A percentile compares a stretch with the other conserved stretches of the same genome.
phyloP scores from a whole-genome alignment of 148 eudicot genomes.

The Chenopodium quinoa region DNA sequence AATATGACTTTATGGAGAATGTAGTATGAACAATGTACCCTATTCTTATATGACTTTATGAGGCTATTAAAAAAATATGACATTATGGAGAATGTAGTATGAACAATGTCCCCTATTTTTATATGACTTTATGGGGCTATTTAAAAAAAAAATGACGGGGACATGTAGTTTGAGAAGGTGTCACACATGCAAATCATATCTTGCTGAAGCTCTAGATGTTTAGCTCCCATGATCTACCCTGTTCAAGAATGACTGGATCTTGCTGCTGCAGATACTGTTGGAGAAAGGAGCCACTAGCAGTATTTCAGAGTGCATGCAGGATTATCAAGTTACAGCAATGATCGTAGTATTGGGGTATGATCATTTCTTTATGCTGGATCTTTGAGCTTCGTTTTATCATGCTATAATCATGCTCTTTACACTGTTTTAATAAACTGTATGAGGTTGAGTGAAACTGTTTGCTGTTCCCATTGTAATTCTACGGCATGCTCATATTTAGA shows the following conservation, averaged over 20 bases:
- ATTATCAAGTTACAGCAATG: conserved; percentile 91
- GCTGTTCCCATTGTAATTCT: background rate
- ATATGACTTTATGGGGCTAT: background rate
- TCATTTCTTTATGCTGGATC: conserved; percentile 14
- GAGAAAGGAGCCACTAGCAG: conserved; percentile 54
- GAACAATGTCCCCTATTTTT: no score
- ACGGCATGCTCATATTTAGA: background rate
- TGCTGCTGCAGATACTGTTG: conserved; percentile 54
- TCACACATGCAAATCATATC: background rate
- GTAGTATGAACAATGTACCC: background rate
- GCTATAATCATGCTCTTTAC: background rate
- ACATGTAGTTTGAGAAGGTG: background rate
- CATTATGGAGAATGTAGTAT: background rate
- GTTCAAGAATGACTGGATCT: background rate
- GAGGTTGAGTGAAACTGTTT: background rate
- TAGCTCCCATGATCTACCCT: background rate
- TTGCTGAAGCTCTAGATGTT: background rate
- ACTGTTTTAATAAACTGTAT: background rate
- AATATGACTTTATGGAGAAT: background rate
- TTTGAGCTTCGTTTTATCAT: background rate
- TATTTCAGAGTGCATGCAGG: conserved; percentile 73
- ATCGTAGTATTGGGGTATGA: conserved; percentile 75
- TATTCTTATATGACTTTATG: background rate
- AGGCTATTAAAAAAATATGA: background rate
- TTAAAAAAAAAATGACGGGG: background rate